Evolutionary conservation across 2,329 filamentous ascomycete species (phyloP).

Genomic region (Tympanopsis confertula): DNA sequence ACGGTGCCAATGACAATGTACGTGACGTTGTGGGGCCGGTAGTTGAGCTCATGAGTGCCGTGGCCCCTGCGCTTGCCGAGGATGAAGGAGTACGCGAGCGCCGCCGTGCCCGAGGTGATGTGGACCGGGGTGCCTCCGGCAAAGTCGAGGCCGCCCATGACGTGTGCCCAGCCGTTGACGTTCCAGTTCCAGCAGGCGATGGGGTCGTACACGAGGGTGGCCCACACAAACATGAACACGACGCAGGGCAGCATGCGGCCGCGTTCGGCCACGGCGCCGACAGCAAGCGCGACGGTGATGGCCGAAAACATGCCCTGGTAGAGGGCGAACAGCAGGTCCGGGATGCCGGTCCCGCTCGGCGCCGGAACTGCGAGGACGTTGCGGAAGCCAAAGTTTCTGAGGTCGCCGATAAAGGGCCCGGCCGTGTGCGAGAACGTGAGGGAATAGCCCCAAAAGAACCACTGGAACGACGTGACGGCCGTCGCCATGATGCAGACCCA

Average conservation of each 20-base stretch:
- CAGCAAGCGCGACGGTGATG: constrained; percentile 75
- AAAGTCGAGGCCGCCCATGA: constrained; percentile 75
- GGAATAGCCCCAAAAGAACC: constrained; percentile 90
- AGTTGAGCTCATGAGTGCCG: constrained; percentile 79
- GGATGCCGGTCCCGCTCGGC: constrained; percentile 60
- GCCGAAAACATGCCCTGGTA: constrained; percentile 84
- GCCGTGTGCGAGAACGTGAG: constrained; percentile 71
- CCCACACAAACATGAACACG: constrained; percentile 88
- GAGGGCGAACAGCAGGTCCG: constrained; percentile 73
- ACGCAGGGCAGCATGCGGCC: constrained; percentile 81
- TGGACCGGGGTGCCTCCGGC: constrained; percentile 86
- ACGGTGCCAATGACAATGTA: constrained; percentile 87
- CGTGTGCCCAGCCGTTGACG: constrained; percentile 64
- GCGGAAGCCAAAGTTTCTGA: constrained; percentile 69
- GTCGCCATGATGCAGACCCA: constrained; percentile 84
- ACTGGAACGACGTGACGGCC: constrained; percentile 77
- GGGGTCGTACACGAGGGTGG: constrained; percentile 79
- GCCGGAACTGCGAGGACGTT: constrained; percentile 67
- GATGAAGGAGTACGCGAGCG: constrained; percentile 83
- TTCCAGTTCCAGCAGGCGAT: constrained; percentile 97
- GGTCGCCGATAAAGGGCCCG: constrained; percentile 64
- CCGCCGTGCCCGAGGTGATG: constrained; percentile 71
- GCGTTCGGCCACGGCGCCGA: constrained; percentile 75
- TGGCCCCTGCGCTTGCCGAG: constrained; percentile 76
- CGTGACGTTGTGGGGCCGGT: constrained; percentile 84